Conservation (phyloP, 2,329 filamentous ascomycete genomes). For the Epichloe festucae region DNA sequence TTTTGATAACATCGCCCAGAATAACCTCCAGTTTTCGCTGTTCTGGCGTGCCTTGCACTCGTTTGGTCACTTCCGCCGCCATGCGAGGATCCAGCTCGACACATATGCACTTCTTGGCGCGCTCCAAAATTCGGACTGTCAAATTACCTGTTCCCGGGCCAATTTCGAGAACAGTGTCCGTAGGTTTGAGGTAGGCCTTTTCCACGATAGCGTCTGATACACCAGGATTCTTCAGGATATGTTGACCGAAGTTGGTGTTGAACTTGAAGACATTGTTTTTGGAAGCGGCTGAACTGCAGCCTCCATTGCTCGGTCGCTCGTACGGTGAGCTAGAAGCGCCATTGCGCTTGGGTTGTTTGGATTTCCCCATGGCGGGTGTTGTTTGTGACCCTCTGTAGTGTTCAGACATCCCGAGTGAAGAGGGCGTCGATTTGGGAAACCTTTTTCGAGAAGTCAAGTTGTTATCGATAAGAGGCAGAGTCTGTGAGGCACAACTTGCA, state of each 20-base stretch:
- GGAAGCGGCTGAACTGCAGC: slow-evolving; percentile 7
- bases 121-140: slow-evolving; percentile 78
- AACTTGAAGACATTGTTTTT: slow-evolving; percentile 92
- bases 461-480: slow-evolving; percentile 13
- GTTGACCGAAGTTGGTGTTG: slow-evolving; percentile 76
- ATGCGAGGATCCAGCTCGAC: slow-evolving; percentile 93
- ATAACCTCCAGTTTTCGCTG: slow-evolving; percentile 78
- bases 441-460: neutral
- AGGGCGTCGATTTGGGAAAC: neutral
- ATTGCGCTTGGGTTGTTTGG: slow-evolving; percentile 38
- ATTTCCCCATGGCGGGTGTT: slow-evolving; percentile 36
- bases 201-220: slow-evolving; percentile 57
- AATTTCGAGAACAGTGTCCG: slow-evolving; percentile 81
- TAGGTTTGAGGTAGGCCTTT: slow-evolving; percentile 83
- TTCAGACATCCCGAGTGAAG: slow-evolving; percentile 3
- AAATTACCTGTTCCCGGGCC: slow-evolving; percentile 83
- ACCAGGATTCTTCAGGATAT: slow-evolving; percentile 87
- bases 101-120: slow-evolving; percentile 67
- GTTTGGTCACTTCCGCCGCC: slow-evolving; percentile 88
- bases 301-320: slow-evolving; percentile 22
- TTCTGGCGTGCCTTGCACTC: slow-evolving; percentile 78
- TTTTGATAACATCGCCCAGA: slow-evolving; percentile 80
- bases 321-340: slow-evolving; percentile 29
- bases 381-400: neutral
- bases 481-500: neutral